Conservation (phyloP, 176 grass and related monocot genomes). For the Lolium multiflorum region DNA sequence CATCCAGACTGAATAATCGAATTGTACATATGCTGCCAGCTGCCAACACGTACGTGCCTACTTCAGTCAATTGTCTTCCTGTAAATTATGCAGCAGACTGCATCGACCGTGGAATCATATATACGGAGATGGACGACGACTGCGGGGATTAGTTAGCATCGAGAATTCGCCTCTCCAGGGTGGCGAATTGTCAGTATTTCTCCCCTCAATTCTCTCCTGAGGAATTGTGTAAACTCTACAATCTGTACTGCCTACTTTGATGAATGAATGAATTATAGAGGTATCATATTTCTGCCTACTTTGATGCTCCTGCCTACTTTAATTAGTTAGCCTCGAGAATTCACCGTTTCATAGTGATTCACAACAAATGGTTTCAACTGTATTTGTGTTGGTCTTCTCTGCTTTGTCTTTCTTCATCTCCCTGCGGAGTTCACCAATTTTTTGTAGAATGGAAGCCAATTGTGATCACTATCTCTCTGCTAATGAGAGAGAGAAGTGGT, state of each 20-base stretch:
- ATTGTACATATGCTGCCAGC: conserved; percentile 37
- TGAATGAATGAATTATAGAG: background rate
- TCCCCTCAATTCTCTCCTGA: background rate
- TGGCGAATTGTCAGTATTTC: background rate
- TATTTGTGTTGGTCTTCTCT: too few relatives aligned
- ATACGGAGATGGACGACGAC: background rate
- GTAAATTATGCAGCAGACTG: background rate
- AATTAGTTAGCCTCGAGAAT: too few relatives aligned
- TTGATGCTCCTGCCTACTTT: too few relatives aligned
- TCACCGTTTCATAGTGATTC: too few relatives aligned
- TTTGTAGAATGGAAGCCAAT: too few relatives aligned
- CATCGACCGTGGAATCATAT: background rate
- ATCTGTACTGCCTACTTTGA: background rate
- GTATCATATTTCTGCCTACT: background rate
- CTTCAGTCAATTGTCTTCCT: background rate
- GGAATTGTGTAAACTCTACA: background rate
- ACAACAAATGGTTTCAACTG: too few relatives aligned
- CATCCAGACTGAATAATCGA: conserved; percentile 28
- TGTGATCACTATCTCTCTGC: too few relatives aligned
- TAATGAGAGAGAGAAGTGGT: too few relatives aligned
- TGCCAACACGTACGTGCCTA: too few relatives aligned
- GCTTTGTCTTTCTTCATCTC: too few relatives aligned
- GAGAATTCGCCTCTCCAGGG: background rate
- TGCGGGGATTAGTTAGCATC: background rate
- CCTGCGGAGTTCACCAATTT: too few relatives aligned